These are phyloP conservation scores for Bruguiera hainesii DNA, from an alignment of 441 rosid species.

Conservation along the genomic window DNA sequence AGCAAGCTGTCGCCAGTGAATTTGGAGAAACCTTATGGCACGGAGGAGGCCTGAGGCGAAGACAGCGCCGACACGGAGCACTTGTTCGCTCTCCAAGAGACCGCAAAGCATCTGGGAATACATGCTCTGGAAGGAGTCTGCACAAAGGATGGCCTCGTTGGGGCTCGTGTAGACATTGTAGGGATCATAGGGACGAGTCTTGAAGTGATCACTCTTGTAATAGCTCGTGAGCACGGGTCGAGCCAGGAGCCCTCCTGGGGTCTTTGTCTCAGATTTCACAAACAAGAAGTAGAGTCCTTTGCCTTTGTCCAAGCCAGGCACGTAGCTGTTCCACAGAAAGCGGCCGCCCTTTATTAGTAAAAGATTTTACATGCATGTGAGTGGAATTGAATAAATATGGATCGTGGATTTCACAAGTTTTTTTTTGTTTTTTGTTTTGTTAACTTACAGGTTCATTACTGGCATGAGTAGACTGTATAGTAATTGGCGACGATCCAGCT, in stretches of 20 bases:
- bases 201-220: conserved; percentile 88
- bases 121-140: conserved; percentile 94
- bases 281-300: conserved; percentile 84
- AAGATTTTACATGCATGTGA: conserved; percentile 14
- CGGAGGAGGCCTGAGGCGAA: conserved; percentile 90
- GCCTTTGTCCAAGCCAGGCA: conserved; percentile 84
- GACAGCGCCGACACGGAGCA: conserved; percentile 81
- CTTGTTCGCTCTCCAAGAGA: conserved; percentile 60
- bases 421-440: neutral
- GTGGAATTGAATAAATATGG: no score
- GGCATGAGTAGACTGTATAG: conserved; percentile 94
- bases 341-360: conserved; percentile 15
- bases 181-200: conserved; percentile 73
- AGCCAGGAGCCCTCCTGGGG: conserved; percentile 83
- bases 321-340: conserved; percentile 46
- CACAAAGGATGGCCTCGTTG: conserved; percentile 79
- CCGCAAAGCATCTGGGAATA: conserved; percentile 87
- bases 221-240: conserved; percentile 91
- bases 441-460: conserved; percentile 87
- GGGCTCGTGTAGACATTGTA: conserved; percentile 89
- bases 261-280: conserved; percentile 79
- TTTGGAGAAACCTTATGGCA: conserved; percentile 85
- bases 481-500: conserved; percentile 86
- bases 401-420: conserved; percentile 1
- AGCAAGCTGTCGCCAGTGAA: conserved; percentile 58